Conservation (phyloP, 2,329 filamentous ascomycete species). For the Hymenoscyphus repandus region DNA sequence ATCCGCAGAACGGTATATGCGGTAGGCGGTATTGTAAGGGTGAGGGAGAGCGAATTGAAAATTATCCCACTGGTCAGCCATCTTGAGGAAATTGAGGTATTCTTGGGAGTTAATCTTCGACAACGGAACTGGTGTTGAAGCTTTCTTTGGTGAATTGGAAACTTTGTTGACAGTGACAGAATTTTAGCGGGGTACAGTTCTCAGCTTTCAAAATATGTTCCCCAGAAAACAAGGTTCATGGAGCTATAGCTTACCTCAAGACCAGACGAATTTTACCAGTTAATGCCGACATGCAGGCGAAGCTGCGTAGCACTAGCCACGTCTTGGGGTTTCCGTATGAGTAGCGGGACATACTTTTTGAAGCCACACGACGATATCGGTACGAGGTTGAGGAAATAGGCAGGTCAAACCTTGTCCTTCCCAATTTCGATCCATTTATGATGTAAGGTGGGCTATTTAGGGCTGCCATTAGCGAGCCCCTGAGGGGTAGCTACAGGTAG, state of each 20-base stretch:
- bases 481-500: neutral
- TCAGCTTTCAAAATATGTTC: neutral
- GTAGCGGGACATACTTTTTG: too few species aligned
- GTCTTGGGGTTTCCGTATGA: neutral
- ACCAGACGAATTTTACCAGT: too few species aligned
- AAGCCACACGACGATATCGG: too few species aligned
- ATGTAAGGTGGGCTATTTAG: too few species aligned
- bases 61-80: slow-evolving; percentile 8
- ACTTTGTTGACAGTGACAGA: neutral
- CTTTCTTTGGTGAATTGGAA: too few species aligned
- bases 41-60: slow-evolving; percentile 4
- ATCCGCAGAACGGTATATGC: neutral
- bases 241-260: too few species aligned
- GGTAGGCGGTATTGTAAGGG: slow-evolving; percentile 1
- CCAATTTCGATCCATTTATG: too few species aligned
- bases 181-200: neutral
- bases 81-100: neutral
- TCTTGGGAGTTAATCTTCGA: neutral
- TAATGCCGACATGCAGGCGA: too few species aligned
- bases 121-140: neutral
- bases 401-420: too few species aligned
- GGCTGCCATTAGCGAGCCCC: neutral
- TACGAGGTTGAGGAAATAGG: too few species aligned
- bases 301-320: neutral
- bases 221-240: neutral